phyloP scores from a whole-genome alignment of 805 yeast genomes.

The Lipomyces oligophaga region DNA sequence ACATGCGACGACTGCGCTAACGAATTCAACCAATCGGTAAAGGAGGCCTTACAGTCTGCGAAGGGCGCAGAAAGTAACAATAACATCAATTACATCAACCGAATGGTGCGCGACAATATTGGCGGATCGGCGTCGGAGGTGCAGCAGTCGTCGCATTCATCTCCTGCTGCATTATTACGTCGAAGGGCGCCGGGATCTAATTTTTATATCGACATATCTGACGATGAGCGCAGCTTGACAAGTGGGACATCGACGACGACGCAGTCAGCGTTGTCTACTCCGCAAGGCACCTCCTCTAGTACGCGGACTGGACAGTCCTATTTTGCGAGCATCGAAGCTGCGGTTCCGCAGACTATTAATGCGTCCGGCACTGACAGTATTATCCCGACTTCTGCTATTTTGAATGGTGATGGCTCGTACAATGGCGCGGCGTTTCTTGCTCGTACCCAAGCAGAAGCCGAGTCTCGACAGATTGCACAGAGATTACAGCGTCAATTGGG shows the following conservation, averaged over 20 bases:
- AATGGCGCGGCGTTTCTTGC: not conserved
- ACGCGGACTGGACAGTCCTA: constrained; percentile 1
- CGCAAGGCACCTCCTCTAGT: not conserved
- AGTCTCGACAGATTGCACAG: constrained; percentile 13
- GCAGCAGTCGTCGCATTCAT: too few relatives aligned
- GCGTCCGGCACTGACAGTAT: constrained; percentile 2
- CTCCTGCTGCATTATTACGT: too few relatives aligned
- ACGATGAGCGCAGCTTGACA: constrained; percentile 10
- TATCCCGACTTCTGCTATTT: constrained; percentile 10
- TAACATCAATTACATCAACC: constrained; percentile 25
- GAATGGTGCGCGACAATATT: constrained; percentile 20
- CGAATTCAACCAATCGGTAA: constrained; percentile 40
- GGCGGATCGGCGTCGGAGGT: constrained; percentile 6
- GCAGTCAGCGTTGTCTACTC: constrained; percentile 2
- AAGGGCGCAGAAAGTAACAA: constrained; percentile 7
- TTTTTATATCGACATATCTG: constrained; percentile 8
- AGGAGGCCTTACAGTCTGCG: constrained; percentile 21
- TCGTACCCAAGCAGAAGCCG: constrained; percentile 3
- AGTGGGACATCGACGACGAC: too few relatives aligned
- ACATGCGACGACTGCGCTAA: constrained; percentile 66
- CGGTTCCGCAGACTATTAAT: too few relatives aligned
- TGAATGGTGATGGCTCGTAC: constrained; percentile 4
- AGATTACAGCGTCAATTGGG: constrained; percentile 22
- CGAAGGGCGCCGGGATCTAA: not conserved
- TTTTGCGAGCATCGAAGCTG: too few relatives aligned